Base-by-base conservation (phyloP, 768 basidiomycete genomes). In the Mycena vitilis region DNA sequence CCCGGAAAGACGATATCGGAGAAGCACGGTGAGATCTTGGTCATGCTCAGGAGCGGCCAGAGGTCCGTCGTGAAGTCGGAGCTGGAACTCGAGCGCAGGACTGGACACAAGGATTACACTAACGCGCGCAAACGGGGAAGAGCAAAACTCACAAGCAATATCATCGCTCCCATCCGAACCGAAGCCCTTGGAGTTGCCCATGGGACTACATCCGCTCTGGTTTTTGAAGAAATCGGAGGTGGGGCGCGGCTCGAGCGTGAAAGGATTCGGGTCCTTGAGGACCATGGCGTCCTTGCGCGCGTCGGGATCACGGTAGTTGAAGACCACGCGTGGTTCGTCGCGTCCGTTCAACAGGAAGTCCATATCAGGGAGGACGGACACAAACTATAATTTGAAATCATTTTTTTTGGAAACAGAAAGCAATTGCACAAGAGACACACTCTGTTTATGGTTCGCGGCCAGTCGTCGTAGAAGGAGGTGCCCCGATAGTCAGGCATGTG, bases 1-100 rank as follows among this genome's bases (percentile, higher is more conserved):
- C 71, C 71, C 0, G 72, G 72, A 36, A 68, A 70, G 20, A 73
- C 60, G n/a, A 73, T 73, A 30, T 73, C 72, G n/a, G 72, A 71
- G 60, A 73, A 73, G 47, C 72, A 73, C 1, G 72, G 72, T 5
- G 60, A 52, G 15, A 72, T 64, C 20, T 72, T 72, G 44, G 71
- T 72, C 71, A 72, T 72, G 60, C 63, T 65, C 38, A 73, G 38
- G 16, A 73, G 62, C 12, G 72, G 72, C 69, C 69, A 73, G 15
- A 73, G 61, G 58, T 73, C 72, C 34, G 70, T 73, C 0, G 72
- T 73, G 44, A 73, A 73, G 63, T 73, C 72, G 8, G 69, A 63
- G 63, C 66, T 71, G n/a, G 72, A 70, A 30, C 69, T 71, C 13
- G 69, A 68, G 25, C 69, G 69, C 0, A 73, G 64, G 55, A 73